Conservation (phyloP, 2,329 filamentous ascomycete genomes). For the Epichloe typhina region DNA sequence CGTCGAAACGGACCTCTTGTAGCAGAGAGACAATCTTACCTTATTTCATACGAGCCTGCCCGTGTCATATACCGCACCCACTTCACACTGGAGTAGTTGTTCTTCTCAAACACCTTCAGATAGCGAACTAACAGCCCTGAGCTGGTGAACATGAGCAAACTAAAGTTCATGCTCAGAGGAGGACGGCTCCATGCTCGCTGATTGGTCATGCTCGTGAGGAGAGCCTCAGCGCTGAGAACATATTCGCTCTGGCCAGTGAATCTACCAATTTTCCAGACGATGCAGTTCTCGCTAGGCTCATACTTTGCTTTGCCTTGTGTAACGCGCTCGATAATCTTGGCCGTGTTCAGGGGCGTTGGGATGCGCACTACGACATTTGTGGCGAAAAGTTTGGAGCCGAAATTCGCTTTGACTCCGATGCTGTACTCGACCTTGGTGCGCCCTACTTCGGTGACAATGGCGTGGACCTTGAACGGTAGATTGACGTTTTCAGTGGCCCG, state of each 20-base stretch:
- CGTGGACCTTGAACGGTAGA: slow-evolving; percentile 95
- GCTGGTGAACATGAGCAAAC: slow-evolving; percentile 94
- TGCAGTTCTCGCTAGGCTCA: slow-evolving; percentile 94
- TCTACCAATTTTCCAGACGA: slow-evolving; percentile 97
- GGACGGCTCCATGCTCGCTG: slow-evolving; percentile 95
- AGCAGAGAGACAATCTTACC: slow-evolving; percentile 34
- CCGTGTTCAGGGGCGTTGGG: slow-evolving; percentile 91
- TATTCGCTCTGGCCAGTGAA: slow-evolving; percentile 98
- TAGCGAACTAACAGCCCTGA: slow-evolving; percentile 86
- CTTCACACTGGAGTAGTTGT: slow-evolving; percentile 95
- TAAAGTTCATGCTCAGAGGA: slow-evolving; percentile 83
- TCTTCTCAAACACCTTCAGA: slow-evolving; percentile 98
- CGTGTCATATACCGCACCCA: slow-evolving; percentile 99
- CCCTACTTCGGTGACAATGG: slow-evolving; percentile 94
- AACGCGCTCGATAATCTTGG: slow-evolving; percentile 81
- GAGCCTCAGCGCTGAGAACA: slow-evolving; percentile 85
- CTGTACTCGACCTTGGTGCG: slow-evolving; percentile 98
- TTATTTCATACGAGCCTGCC: slow-evolving; percentile 93
- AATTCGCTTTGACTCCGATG: slow-evolving; percentile 94
- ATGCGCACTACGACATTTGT: slow-evolving; percentile 93
- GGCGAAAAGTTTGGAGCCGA: slow-evolving; percentile 88
- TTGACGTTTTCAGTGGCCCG: slow-evolving; percentile 98
- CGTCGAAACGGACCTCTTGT: neutral
- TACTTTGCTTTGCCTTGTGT: slow-evolving; percentile 97
- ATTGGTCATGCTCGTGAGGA: slow-evolving; percentile 91